Percentiles rank a stretch among this genome's conserved stretches.
phyloP scores from a whole-genome alignment of 169 alveolate species.

The Plasmodium sp. region DNA sequence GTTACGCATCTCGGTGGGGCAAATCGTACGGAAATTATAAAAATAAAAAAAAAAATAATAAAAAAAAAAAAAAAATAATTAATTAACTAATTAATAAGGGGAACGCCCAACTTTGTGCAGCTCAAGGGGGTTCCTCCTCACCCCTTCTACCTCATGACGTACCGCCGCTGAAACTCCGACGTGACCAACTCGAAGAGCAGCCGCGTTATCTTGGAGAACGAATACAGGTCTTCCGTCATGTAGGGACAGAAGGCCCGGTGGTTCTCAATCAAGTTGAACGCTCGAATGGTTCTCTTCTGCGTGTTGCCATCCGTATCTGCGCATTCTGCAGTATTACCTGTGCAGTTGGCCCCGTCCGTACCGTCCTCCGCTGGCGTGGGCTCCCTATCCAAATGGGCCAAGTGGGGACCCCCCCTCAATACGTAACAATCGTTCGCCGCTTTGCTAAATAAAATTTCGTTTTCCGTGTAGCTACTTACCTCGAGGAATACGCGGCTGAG shows the following conservation, averaged over 20 bases:
- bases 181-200: slow-evolving; percentile 49
- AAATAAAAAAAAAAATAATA: neutral
- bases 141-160: slow-evolving; percentile 21
- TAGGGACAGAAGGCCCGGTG: slow-evolving; percentile 65
- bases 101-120: neutral
- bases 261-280: slow-evolving; percentile 46
- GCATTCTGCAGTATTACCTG: neutral
- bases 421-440: slow-evolving; percentile 19
- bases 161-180: slow-evolving; percentile 53
- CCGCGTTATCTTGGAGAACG: slow-evolving; percentile 64
- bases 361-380: neutral
- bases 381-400: neutral
- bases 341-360: neutral
- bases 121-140: neutral
- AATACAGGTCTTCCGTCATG: slow-evolving; percentile 56
- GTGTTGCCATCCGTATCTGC: neutral
- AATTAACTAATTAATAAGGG: neutral
- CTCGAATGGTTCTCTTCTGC: neutral
- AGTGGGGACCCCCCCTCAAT: neutral
- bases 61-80: neutral
- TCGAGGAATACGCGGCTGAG: slow-evolving; percentile 9
- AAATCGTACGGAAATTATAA: neutral
- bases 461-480: slow-evolving; percentile 7
- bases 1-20: neutral
- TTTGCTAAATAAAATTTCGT: slow-evolving; percentile 22